Evolutionary conservation across 768 basidiomycete genomes (phyloP), one percentile per base, ranked within the genome.

Genomic region (Suillus brevipes): DNA sequence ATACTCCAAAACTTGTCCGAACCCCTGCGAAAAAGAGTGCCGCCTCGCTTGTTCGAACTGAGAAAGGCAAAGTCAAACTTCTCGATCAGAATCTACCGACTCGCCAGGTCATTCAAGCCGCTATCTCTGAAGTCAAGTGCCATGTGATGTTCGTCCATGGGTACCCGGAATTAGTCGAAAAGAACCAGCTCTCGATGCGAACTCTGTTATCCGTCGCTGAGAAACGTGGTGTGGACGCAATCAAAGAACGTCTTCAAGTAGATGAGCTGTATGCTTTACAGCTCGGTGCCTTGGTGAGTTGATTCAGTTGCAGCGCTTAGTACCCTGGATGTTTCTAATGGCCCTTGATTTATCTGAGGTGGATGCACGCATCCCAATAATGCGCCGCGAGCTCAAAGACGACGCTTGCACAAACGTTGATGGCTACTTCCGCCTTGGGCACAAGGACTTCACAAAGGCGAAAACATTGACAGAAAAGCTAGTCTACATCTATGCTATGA

Each of bases 231-330:
- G 10, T 47, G 23, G 10, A 49, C 5, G 23, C 47, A 49, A 49
- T 49, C 47, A 49, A 49, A 49, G 47, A 49, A 49, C 13, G 1
- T 49, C 47, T 49, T 49, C 47, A 49, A 49, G 47, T 23, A 23
- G 47, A 49, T 49, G 47, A 25, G 47, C 47, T 49, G 47, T 49
- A 49, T 49, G 47, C 47, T 49, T 49, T 23, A 49, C 47, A 49
- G 47, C 47, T 49, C 47, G 1, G 47, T 49, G 47, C 47, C 47
- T 49, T 49, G 47, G 47, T 49, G 47, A 49, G 47, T 49, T 49
- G 47, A 49, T 49, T 49, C 47, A 49, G 47, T 49, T 49, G 47
- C 47, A 49, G 47, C 23, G 6, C 47, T 49, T 49, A 49, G n/a
- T n/a, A n/a, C n/a, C 47, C 47, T 2, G 47, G 23, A 49, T 49